Base-by-base conservation (phyloP, 179 eudicot genomes). In the Heliamphora pulchella region DNA sequence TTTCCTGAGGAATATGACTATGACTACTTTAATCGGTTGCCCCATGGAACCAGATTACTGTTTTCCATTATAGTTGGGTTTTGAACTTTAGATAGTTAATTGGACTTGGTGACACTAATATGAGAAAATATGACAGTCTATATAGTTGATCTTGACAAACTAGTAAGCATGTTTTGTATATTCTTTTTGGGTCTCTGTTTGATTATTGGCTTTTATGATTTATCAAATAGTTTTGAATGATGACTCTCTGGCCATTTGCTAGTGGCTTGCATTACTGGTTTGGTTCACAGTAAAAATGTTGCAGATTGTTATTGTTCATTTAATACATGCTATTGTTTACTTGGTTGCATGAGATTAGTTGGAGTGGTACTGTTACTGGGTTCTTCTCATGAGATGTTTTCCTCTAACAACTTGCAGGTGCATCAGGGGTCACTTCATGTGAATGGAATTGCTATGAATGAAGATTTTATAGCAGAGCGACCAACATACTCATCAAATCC, bases 381-480 rank as follows among this genome's bases (percentile, higher is more conserved):
- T 50, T 20, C 44, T 72, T 14, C 17, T 72, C 43, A 20, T 53
- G 76, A 72, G 5, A 51, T 46, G 31, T 70, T 70, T 48, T n/a
- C 70, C 9, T 71, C 75, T 48, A 46, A 71, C 22, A 68, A 10
- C 47, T 46, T 71, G 14, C 76, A 72, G 76, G 61, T 72, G 7
- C 76, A 72, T 72, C 59, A 72, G 8, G 61, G 61, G 44, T n/a
- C 41, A 20, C 76, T 72, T 53, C 53, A 72, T 44, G 61, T 72
- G 43, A 72, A 72, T 72, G 76, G 76, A 17, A 51, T 72, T 51
- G 61, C 76, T 53, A 59, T 20, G 61, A 50, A 51, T 48, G 76
- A 72, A 22, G 61, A 72, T 51, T 72, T 48, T 72, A 50, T 72
- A 48, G 61, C 44, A 8, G 76, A 72, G 44, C 13, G 61, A 51